Evolutionary conservation across 352 stramenopile species (phyloP), one percentile per base, ranked within the genome.

Genomic region (Pilasporangium apinafurcum): DNA sequence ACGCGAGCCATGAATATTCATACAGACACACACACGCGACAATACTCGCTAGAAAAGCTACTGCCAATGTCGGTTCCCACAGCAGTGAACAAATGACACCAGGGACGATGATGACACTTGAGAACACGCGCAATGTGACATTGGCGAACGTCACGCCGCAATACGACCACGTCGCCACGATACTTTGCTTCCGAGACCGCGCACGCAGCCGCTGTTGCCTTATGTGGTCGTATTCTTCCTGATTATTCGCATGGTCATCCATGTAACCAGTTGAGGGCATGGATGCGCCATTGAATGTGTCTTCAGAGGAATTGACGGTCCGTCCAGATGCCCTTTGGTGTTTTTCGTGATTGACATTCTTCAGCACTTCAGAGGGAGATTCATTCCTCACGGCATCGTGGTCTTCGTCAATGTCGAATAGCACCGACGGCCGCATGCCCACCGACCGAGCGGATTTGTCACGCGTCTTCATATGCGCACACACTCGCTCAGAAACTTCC

Each of bases 1-100:
- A 69, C 12, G 67, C 68, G 13, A 83, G 44, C 70, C 70, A 83
- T 17, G 64, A 53, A 25, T 74, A 75, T 44, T 83, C 70, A 46
- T 76, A 80, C 30, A 51, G 51, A 44, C 67, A 67, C 7, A 83
- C 32, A 22, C 63, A 73, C 31, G 70, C 25, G 8, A 69, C 14
- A 17, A 60, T 45, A 10, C 52, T 48, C 0, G 47, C 61, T 13
- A 70, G 24, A 25, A 57, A 8, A 5, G 63, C 48, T 9, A 65
- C 40, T 16, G 57, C 46, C 7, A 79, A 21, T 8, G 59, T 57
- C 4, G 66, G 66, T 46, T 56, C 51, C 27, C 59, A 56, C n/a
- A 72, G 45, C 38, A 79, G 59, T 6, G 50, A 56, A 14, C 44
- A 62, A 18, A 68, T 41, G 13, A 70, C 45, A 16, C 52, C 28